Conservation (phyloP, 306 rosid species). For the Dicorynia guianensis region DNA sequence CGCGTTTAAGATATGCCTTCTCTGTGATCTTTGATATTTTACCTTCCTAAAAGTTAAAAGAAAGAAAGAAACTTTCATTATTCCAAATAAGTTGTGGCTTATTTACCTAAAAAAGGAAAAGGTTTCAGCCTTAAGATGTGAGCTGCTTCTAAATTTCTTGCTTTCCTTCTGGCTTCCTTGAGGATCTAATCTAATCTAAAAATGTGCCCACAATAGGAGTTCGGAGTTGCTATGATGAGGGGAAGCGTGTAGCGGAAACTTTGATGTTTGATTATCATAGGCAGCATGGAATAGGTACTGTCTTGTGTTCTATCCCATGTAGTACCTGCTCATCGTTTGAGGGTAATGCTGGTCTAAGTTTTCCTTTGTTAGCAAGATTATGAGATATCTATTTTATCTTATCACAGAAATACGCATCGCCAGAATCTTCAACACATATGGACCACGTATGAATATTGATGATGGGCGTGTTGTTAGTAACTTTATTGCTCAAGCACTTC, state of each 20-base stretch:
- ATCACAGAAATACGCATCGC: constrained; percentile 70
- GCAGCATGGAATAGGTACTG: constrained; percentile 74
- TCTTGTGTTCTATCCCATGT: constrained; percentile 5
- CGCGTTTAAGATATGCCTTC: no score
- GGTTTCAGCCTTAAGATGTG: background rate
- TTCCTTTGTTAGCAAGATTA: background rate
- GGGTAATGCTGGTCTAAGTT: background rate
- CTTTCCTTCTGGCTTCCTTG: background rate
- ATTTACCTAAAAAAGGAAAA: no score
- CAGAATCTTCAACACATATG: constrained; percentile 78
- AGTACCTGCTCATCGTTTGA: background rate
- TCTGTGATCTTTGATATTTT: no score
- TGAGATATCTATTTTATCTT: background rate
- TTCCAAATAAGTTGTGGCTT: no score
- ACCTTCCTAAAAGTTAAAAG: no score
- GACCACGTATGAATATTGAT: constrained; percentile 84
- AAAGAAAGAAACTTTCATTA: no score
- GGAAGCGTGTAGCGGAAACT: constrained; percentile 82
- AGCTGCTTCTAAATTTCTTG: background rate
- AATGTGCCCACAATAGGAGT: constrained; percentile 53
- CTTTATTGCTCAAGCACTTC: constrained; percentile 79
- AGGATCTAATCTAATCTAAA: background rate
- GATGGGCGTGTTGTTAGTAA: constrained; percentile 82
- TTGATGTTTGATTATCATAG: constrained; percentile 82
- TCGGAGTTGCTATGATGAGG: constrained; percentile 84